These are phyloP conservation scores for Sphaerostilbella broomeana DNA, from an alignment of 2,329 filamentous ascomycete species.

Conservation along the genomic window DNA sequence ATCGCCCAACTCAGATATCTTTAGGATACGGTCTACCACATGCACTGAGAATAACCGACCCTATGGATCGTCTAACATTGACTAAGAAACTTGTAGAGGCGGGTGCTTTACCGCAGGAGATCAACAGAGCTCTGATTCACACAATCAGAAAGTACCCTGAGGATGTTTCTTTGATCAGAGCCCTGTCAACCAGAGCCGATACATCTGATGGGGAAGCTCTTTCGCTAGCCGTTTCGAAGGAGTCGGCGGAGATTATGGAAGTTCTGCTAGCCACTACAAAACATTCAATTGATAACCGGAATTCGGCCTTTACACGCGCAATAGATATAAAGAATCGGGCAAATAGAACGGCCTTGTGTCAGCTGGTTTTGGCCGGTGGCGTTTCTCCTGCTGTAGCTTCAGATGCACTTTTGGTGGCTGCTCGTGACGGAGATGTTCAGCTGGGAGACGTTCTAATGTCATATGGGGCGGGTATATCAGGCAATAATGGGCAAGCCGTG, in stretches of 20 bases:
- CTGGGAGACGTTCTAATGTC: conserved; percentile 45
- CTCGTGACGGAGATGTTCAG: conserved; percentile 45
- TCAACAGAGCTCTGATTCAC: conserved; percentile 46
- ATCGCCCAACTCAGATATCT: conserved; percentile 34
- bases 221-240: conserved; percentile 38
- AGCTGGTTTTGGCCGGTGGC: conserved; percentile 39
- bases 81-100: conserved; percentile 44
- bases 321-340: conserved; percentile 35
- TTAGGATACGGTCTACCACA: conserved; percentile 46
- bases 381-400: conserved; percentile 41
- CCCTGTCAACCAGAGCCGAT: conserved; percentile 42
- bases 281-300: conserved; percentile 33
- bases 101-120: conserved; percentile 41
- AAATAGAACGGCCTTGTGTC: conserved; percentile 38
- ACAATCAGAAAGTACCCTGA: conserved; percentile 40
- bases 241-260: conserved; percentile 39
- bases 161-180: conserved; percentile 43
- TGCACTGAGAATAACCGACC: conserved; percentile 44
- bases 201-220: conserved; percentile 45
- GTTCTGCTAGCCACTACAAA: conserved; percentile 35
- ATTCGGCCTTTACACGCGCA: conserved; percentile 37
- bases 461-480: conserved; percentile 45
- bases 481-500: conserved; percentile 46
- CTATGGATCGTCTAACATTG: conserved; percentile 45
- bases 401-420: conserved; percentile 43